Evolutionary conservation across 2,329 filamentous ascomycete genomes (phyloP), one percentile per base, ranked within the genome.

Genomic region (Pseudocercospora fijiensis): DNA sequence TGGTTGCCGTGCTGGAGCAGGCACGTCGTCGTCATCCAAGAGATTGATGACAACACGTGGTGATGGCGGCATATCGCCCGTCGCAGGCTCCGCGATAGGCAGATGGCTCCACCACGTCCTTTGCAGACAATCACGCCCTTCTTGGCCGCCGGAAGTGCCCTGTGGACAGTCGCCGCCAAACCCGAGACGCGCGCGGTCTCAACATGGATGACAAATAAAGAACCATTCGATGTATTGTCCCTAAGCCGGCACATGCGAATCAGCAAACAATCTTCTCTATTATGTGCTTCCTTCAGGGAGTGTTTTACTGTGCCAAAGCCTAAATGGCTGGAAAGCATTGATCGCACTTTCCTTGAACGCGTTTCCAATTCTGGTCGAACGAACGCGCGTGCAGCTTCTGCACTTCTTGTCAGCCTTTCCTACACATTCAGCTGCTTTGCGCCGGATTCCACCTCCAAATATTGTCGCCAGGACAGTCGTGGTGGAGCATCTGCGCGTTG

Each of bases 181-280:
- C 22, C 28, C 26, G 51, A 30, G 51, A 18, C 51, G 51, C 51
- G 51, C 51, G 51, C 26, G n/a, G 28, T 37, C 18, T 24, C 28
- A 9, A 56, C 53, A 56, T 56, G 5, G 53, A 56, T 56, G n/a
- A 56, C 27, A 22, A 56, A 56, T 37, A 11, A 10, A 10, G 53
- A 41, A 56, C 9, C 22, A 18, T 18, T 18, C 28, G 53, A 56
- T 22, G 49, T 16, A 26, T 16, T 53, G 24, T 16, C 13, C 16
- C 22, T 53, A 28, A 26, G 7, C 3, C 49, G 49, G 18, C 7
- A 24, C 49, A 26, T 26, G 8, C 13, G 22, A n/a, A 26, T 53
- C 16, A 28, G 20, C 49, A 53, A 49, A 30, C 49, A 28, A 53
- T n/a, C 3, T 30, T n/a, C 20, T 27, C 13, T n/a, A 28, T n/a